phyloP scores from a whole-genome alignment of 2,329 filamentous ascomycete genomes.

The Sporothrix protearum region DNA sequence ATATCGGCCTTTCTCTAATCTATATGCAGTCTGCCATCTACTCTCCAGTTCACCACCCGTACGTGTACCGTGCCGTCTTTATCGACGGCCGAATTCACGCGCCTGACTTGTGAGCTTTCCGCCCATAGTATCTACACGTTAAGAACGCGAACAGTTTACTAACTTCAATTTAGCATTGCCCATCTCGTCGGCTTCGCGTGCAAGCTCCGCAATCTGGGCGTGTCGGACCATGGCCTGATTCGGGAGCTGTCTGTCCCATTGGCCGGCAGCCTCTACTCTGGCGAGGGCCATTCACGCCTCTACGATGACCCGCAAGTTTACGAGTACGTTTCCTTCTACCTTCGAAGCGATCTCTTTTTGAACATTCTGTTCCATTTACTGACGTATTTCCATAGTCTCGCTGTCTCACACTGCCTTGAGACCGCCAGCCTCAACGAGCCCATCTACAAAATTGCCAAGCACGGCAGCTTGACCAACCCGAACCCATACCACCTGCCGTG shows the following conservation, averaged over 20 bases:
- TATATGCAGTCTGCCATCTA: constrained; percentile 69
- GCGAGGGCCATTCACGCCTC: constrained; percentile 87
- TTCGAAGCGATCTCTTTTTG: no score
- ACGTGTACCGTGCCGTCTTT: constrained; percentile 94
- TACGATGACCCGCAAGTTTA: constrained; percentile 90
- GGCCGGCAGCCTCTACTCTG: constrained; percentile 84
- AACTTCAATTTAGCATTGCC: constrained; percentile 56
- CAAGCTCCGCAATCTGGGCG: constrained; percentile 87
- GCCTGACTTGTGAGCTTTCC: constrained; percentile 69
- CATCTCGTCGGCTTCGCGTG: constrained; percentile 90
- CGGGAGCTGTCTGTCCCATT: constrained; percentile 84
- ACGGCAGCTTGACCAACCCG: constrained; percentile 49
- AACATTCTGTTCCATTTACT: no score
- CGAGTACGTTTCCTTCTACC: no score
- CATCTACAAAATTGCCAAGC: constrained; percentile 50
- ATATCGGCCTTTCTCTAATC: neutral
- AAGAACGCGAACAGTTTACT: neutral
- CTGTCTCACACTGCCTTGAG: constrained; percentile 69
- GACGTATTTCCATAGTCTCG: no score
- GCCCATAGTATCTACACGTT: neutral
- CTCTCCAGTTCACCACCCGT: constrained; percentile 79
- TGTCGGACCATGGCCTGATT: constrained; percentile 89
- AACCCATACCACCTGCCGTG: constrained; percentile 93
- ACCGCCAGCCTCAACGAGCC: constrained; percentile 55
- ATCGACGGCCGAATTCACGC: constrained; percentile 90